These are phyloP conservation scores for Cladophialophora yegresii DNA, from an alignment of 2,329 filamentous ascomycete species.

Conservation along the genomic window DNA sequence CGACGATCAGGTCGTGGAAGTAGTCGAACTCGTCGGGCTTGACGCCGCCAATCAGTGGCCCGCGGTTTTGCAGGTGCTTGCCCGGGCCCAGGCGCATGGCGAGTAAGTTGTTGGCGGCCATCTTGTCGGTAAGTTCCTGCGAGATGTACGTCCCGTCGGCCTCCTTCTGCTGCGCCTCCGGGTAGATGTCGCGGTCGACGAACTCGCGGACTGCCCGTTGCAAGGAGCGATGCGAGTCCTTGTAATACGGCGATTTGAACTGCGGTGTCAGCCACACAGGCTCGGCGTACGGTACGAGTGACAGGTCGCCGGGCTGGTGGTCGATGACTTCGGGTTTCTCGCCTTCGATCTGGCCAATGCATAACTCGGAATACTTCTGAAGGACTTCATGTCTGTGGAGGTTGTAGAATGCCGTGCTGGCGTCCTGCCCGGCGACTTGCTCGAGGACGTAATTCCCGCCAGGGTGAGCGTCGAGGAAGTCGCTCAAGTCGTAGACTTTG, in stretches of 20 bases:
- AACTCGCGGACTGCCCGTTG: slow-evolving; percentile 69
- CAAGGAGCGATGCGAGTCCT: slow-evolving; percentile 63
- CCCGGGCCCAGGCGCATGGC: slow-evolving; percentile 69
- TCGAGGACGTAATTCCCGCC: slow-evolving; percentile 46
- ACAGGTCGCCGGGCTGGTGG: slow-evolving; percentile 70
- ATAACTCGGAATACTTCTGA: slow-evolving; percentile 72
- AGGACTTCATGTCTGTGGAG: slow-evolving; percentile 89
- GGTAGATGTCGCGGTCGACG: slow-evolving; percentile 62
- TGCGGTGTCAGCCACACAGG: slow-evolving; percentile 76
- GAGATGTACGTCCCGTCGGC: slow-evolving; percentile 65
- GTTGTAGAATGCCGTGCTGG: slow-evolving; percentile 65
- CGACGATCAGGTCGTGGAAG: slow-evolving; percentile 70
- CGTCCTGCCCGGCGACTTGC: slow-evolving; percentile 48
- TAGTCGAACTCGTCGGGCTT: slow-evolving; percentile 75
- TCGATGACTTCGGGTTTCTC: slow-evolving; percentile 75
- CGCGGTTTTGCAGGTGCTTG: slow-evolving; percentile 64
- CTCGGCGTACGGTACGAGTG: slow-evolving; percentile 78
- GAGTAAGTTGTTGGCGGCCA: slow-evolving; percentile 67
- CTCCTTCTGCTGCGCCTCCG: slow-evolving; percentile 70
- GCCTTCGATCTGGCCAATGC: slow-evolving; percentile 72
- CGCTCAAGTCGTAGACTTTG: slow-evolving; percentile 62
- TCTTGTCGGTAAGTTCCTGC: slow-evolving; percentile 63
- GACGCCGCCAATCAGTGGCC: slow-evolving; percentile 61
- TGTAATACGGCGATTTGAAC: slow-evolving; percentile 75
- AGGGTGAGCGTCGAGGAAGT: slow-evolving; percentile 62